Conservation (phyloP, 768 basidiomycete genomes). For the Russula foetens region DNA sequence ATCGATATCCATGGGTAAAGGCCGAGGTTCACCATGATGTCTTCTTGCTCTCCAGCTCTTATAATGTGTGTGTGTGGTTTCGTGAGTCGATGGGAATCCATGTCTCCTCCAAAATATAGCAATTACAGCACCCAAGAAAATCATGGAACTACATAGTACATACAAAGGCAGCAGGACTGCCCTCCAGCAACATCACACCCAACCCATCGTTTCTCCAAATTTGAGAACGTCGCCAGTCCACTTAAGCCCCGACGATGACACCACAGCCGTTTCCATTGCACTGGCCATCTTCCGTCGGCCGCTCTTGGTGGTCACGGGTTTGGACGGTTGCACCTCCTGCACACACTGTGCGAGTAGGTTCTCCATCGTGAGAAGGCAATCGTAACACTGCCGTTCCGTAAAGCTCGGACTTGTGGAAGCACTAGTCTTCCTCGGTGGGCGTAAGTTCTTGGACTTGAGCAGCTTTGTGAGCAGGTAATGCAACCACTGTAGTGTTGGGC, state of each 20-base stretch:
- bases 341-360: slow-evolving; percentile 44
- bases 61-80: background rate
- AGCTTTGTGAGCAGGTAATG: slow-evolving; percentile 77
- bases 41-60: background rate
- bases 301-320: slow-evolving; percentile 28
- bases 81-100: background rate
- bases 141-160: background rate
- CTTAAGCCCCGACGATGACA: slow-evolving; percentile 13
- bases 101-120: slow-evolving; percentile 2
- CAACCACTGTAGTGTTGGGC: slow-evolving; percentile 61
- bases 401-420: slow-evolving; percentile 31
- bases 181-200: slow-evolving; percentile 33
- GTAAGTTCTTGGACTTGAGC: slow-evolving; percentile 59
- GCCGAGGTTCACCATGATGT: background rate
- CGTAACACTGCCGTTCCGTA: slow-evolving; percentile 61
- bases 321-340: slow-evolving; percentile 29
- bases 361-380: slow-evolving; percentile 61
- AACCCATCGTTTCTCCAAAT: slow-evolving; percentile 53
- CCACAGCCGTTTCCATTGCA: slow-evolving; percentile 22
- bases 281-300: slow-evolving; percentile 31
- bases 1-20: slow-evolving; percentile 5
- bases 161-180: background rate
- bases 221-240: slow-evolving; percentile 55
- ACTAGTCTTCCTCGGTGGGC: slow-evolving; percentile 28
- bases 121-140: background rate